A percentile compares a stretch with the other conserved stretches of the same genome.
Conservation (phyloP, 1,284 basidiomycete species). For the Cutaneotrichosporon sp. region DNA sequence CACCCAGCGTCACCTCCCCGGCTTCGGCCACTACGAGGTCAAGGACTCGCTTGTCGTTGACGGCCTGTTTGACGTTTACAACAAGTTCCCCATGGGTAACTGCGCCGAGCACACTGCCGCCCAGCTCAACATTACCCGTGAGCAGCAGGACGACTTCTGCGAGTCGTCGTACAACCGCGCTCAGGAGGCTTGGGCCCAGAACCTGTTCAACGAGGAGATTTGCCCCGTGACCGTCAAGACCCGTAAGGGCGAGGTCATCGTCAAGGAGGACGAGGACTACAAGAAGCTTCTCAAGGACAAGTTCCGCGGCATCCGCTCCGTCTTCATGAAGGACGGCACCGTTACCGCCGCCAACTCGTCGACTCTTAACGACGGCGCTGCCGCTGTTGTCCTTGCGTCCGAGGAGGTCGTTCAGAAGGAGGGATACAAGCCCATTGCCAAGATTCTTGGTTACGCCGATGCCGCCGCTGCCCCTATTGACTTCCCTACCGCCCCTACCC, state of each 20-base stretch:
- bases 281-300: conserved; percentile 92
- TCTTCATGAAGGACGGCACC: conserved; percentile 82
- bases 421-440: conserved; percentile 84
- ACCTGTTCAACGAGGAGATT: conserved; percentile 71
- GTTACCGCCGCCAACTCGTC: conserved; percentile 96
- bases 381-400: conserved; percentile 88
- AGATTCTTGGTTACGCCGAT: conserved; percentile 91
- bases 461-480: conserved; percentile 95
- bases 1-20: conserved; percentile 78
- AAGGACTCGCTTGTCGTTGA: conserved; percentile 87
- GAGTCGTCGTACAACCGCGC: conserved; percentile 94
- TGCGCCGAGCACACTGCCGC: conserved; percentile 87
- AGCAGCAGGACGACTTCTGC: conserved; percentile 84
- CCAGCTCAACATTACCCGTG: conserved; percentile 78
- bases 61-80: conserved; percentile 94
- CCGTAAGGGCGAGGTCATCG: conserved; percentile 83
- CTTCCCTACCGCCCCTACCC: conserved; percentile 92
- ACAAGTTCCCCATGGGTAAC: conserved; percentile 94
- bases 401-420: conserved; percentile 85
- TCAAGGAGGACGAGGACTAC: conserved; percentile 96
- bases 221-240: conserved; percentile 55
- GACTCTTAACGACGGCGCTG: conserved; percentile 96
- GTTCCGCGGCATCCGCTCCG: conserved; percentile 77
- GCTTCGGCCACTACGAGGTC: conserved; percentile 84
- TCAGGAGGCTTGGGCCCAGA: conserved; percentile 82